These are phyloP conservation scores for Dimocarpus longan DNA, from an alignment of 345 rosid species.

Conservation along the genomic window DNA sequence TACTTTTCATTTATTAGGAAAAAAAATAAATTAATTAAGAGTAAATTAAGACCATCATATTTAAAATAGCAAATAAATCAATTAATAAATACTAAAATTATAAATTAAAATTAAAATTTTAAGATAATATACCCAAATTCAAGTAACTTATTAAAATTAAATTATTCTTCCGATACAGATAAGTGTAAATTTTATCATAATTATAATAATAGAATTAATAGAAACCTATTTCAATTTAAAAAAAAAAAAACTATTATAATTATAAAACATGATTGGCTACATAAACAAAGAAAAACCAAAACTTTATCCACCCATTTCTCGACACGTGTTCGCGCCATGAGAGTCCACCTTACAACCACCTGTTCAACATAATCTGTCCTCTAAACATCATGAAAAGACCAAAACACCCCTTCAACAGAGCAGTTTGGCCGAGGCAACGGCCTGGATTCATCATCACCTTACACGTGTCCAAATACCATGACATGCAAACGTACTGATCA, in stretches of 20 bases:
- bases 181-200: no score
- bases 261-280: not conserved
- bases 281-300: not conserved
- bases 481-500: slow-evolving; percentile 34
- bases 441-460: slow-evolving; percentile 1
- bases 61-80: no score
- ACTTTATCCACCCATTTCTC: not conserved
- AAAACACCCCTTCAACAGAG: not conserved
- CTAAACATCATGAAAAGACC: not conserved
- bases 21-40: no score
- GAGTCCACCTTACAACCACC: not conserved
- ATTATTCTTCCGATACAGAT: no score
- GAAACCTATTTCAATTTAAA: no score
- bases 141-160: no score
- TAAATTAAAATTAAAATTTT: no score
- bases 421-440: slow-evolving; percentile 30
- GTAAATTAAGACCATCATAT: no score
- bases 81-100: no score
- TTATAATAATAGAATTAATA: no score
- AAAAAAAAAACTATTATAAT: not conserved
- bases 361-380: slow-evolving; percentile 6
- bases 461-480: slow-evolving; percentile 45
- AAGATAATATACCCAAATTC: no score
- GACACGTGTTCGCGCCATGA: not conserved
- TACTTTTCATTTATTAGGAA: no score